phyloP scores from a whole-genome alignment of 2,329 filamentous ascomycete species.

The Trichoderma aggressivum region DNA sequence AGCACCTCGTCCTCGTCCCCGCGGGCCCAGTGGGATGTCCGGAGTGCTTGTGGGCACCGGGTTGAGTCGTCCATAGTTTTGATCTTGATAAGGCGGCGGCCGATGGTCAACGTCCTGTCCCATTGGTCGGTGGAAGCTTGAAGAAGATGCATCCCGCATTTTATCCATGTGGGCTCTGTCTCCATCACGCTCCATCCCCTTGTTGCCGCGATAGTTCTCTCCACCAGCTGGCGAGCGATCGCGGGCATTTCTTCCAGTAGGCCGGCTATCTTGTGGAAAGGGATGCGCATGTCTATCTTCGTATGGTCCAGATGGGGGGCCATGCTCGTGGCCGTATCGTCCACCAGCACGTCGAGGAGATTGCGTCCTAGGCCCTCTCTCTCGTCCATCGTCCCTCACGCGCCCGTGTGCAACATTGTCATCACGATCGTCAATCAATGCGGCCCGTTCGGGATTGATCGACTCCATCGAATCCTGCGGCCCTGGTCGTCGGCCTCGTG shows the following conservation, averaged over 20 bases:
- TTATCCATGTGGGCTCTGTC: constrained; percentile 36
- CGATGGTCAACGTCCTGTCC: constrained; percentile 50
- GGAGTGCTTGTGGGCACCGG: constrained; percentile 45
- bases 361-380: constrained; percentile 39
- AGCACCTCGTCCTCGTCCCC: constrained; percentile 46
- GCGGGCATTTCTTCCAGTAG: constrained; percentile 30
- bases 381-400: constrained; percentile 44
- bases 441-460: constrained; percentile 49
- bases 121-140: constrained; percentile 37
- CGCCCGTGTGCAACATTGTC: constrained; percentile 34
- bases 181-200: constrained; percentile 39
- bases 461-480: constrained; percentile 33
- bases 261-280: constrained; percentile 35
- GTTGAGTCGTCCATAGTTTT: constrained; percentile 61
- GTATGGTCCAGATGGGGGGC: constrained; percentile 35
- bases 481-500: constrained; percentile 29
- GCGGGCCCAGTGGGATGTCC: constrained; percentile 55
- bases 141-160: constrained; percentile 35
- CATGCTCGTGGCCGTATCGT: constrained; percentile 32
- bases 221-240: constrained; percentile 31
- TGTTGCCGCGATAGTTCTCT: constrained; percentile 33
- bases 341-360: constrained; percentile 48
- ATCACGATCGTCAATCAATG: constrained; percentile 40
- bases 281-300: constrained; percentile 49
- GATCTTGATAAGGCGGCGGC: constrained; percentile 53